Evolutionary conservation across 164 flowering plant genomes (phyloP).

Genomic region (Tetrastigma voinierianum): DNA sequence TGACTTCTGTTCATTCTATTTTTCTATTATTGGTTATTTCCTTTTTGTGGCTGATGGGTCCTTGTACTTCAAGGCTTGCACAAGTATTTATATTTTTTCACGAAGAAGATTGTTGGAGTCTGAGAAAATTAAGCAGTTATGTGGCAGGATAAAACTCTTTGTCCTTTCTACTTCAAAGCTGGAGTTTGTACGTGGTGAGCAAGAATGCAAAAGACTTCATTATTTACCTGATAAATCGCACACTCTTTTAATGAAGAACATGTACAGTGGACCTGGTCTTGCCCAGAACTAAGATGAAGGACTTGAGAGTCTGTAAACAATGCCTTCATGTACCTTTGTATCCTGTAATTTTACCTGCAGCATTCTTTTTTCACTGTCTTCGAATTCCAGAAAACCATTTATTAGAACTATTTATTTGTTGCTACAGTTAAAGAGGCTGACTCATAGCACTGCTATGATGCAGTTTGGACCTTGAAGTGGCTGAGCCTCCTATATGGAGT

Average conservation of each 20-base stretch:
- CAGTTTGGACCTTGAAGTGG: no score
- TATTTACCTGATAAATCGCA: conserved; percentile 92
- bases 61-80: neutral
- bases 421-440: neutral
- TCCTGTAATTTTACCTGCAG: conserved; percentile 44
- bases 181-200: conserved; percentile 95
- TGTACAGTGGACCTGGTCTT: conserved; percentile 98
- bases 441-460: no score
- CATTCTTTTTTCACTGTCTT: neutral
- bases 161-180: conserved; percentile 94
- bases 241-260: conserved; percentile 89
- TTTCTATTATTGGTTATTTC: neutral
- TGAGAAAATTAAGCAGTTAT: no score
- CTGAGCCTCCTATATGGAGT: no score
- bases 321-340: conserved; percentile 54
- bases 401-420: neutral
- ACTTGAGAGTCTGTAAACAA: conserved; percentile 95
- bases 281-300: conserved; percentile 99
- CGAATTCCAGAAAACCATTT: neutral
- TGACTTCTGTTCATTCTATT: neutral
- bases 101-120: no score
- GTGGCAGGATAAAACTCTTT: conserved; percentile 91
- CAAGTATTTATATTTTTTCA: neutral
- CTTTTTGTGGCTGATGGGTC: neutral
- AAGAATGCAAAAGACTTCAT: conserved; percentile 92